Percentiles rank a stretch among this genome's conserved stretches.
phyloP scores from a whole-genome alignment of 495 filamentous ascomycete species.

The Xylaria curta region DNA sequence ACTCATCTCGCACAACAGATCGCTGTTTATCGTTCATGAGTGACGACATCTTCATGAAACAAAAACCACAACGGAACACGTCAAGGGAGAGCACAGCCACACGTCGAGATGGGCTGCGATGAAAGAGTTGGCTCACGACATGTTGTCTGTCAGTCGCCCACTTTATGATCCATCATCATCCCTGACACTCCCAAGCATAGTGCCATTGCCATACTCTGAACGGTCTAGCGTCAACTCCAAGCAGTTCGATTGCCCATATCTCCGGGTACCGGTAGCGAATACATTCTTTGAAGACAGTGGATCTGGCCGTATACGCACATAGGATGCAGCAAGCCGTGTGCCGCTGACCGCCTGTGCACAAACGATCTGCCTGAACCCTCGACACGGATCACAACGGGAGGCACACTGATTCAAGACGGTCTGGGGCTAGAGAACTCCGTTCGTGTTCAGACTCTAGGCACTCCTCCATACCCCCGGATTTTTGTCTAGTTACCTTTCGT shows the following conservation, averaged over 20 bases:
- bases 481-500: slow-evolving; percentile 8
- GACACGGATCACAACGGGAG: slow-evolving; percentile 11
- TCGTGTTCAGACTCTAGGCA: slow-evolving; percentile 2
- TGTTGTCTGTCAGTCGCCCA: background rate
- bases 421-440: slow-evolving; percentile 5
- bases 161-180: background rate
- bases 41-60: background rate
- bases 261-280: slow-evolving; percentile 8
- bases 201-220: slow-evolving; percentile 15
- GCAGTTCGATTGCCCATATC: slow-evolving; percentile 15
- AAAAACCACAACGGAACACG: background rate
- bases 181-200: background rate
- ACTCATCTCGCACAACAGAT: slow-evolving; percentile 18
- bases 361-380: background rate
- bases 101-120: background rate
- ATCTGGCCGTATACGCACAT: slow-evolving; percentile 1
- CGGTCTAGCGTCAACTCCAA: slow-evolving; percentile 22
- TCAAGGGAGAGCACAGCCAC: slow-evolving; percentile 1
- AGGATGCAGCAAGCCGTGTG: slow-evolving; percentile 18
- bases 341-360: slow-evolving; percentile 13
- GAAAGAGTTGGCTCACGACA: slow-evolving; percentile 5
- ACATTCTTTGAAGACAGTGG: slow-evolving; percentile 7
- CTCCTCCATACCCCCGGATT: background rate
- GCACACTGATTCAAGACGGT: slow-evolving; percentile 1
- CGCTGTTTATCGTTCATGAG: background rate